phyloP scores from a whole-genome alignment of 148 eudicot species.

The Amaranthus palmeri region DNA sequence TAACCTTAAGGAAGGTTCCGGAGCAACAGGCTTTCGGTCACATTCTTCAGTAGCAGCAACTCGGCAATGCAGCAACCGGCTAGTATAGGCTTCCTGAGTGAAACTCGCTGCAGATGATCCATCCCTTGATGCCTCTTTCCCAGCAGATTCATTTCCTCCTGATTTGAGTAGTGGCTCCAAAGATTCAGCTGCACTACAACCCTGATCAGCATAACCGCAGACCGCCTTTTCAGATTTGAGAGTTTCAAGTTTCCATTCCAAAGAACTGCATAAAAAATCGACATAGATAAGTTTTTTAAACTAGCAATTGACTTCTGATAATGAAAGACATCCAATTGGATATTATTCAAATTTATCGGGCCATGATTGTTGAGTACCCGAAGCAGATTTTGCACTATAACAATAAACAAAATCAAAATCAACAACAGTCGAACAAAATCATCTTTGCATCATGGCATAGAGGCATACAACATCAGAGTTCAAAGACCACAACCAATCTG shows the following conservation, averaged over 20 bases:
- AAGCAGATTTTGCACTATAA: too few relatives aligned
- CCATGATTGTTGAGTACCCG: too few relatives aligned
- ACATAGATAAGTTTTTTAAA: too few relatives aligned
- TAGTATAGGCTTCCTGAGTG: constrained; percentile 47
- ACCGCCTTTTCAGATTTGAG: constrained; percentile 45
- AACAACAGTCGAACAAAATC: too few relatives aligned
- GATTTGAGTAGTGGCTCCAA: constrained; percentile 4
- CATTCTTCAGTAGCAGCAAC: constrained; percentile 25
- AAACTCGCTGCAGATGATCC: constrained; percentile 75
- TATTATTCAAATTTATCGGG: too few relatives aligned
- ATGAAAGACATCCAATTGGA: too few relatives aligned
- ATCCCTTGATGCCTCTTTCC: constrained; percentile 55
- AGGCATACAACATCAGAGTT: too few relatives aligned
- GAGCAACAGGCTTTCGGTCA: constrained; percentile 25
- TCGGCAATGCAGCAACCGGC: constrained; percentile 30
- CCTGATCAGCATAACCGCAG: constrained; percentile 30
- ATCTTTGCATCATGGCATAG: too few relatives aligned
- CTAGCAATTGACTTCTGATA: too few relatives aligned
- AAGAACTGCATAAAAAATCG: constrained; percentile 42
- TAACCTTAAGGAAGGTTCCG: constrained; percentile 25
- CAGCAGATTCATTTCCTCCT: neutral
- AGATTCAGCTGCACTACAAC: constrained; percentile 42
- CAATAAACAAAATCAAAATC: too few relatives aligned
- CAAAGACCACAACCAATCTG: too few relatives aligned
- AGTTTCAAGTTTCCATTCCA: constrained; percentile 61